Evolutionary conservation across 2,329 filamentous ascomycete genomes (phyloP).

Genomic region (Clarireedia sp.): DNA sequence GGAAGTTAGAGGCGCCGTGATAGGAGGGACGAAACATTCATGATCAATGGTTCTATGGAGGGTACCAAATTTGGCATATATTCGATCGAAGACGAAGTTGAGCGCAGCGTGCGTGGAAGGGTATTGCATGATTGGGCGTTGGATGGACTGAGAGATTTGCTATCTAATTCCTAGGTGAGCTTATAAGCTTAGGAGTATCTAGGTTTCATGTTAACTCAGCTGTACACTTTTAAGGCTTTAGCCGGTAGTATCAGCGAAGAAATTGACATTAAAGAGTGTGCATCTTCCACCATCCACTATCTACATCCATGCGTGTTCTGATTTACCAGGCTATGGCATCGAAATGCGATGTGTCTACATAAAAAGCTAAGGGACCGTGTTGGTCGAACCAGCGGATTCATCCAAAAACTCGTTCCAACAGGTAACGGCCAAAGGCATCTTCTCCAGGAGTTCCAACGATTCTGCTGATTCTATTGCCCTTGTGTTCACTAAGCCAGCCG

Average conservation of each 20-base stretch:
- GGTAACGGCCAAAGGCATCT: slow-evolving; percentile 54
- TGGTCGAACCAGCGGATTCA: slow-evolving; percentile 3
- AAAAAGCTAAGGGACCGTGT: too few species aligned
- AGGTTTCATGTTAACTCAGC: neutral
- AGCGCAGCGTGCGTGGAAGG: neutral
- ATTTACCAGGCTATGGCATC: too few species aligned
- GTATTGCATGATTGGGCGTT: slow-evolving; percentile 8
- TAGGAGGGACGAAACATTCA: slow-evolving; percentile 78
- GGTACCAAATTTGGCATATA: slow-evolving; percentile 5
- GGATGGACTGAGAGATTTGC: slow-evolving; percentile 1
- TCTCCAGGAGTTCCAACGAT: slow-evolving; percentile 63
- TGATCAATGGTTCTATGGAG: slow-evolving; percentile 12
- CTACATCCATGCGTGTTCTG: neutral
- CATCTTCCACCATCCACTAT: neutral
- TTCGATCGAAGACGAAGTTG: neutral
- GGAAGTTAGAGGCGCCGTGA: slow-evolving; percentile 75
- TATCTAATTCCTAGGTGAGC: neutral
- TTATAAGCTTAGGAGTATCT: neutral
- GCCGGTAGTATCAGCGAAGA: neutral
- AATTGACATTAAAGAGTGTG: neutral
- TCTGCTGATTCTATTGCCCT: slow-evolving; percentile 74
- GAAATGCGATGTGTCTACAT: too few species aligned
- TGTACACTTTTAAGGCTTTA: neutral
- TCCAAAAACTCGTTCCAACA: slow-evolving; percentile 51
- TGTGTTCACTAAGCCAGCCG: slow-evolving; percentile 65